A percentile compares a stretch with the other conserved stretches of the same genome.
phyloP scores from a whole-genome alignment of 2,329 filamentous ascomycete species.

The Cladophialophora psammophila region DNA sequence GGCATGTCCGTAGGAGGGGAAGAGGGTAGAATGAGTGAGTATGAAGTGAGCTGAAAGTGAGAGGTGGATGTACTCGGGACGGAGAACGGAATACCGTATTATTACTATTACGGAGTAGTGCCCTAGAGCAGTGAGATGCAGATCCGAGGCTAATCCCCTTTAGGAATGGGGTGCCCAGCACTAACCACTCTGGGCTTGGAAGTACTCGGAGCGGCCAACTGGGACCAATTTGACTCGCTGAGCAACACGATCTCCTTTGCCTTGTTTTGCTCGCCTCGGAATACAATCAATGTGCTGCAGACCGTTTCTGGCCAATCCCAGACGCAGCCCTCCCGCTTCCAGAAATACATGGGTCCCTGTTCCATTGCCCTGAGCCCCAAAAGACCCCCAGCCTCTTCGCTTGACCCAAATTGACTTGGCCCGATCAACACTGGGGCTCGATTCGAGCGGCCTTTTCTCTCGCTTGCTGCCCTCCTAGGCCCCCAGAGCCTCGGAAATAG shows the following conservation, averaged over 20 bases:
- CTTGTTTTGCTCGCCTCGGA: background rate
- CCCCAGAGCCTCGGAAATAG: constrained; percentile 1
- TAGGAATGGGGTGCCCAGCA: background rate
- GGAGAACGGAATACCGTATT: background rate
- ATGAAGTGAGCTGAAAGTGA: background rate
- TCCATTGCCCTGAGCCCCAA: background rate
- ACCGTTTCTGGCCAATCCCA: constrained; percentile 10
- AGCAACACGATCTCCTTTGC: constrained; percentile 9
- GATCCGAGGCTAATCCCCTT: constrained; percentile 13
- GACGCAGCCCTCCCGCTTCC: constrained; percentile 13
- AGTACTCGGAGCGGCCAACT: too few relatives aligned
- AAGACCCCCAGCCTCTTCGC: constrained; percentile 17
- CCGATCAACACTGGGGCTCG: constrained; percentile 15
- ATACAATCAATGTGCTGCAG: background rate
- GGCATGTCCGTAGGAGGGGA: too few relatives aligned
- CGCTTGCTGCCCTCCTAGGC: constrained; percentile 7
- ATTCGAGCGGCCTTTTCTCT: constrained; percentile 15
- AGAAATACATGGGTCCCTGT: constrained; percentile 12
- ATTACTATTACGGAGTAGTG: too few relatives aligned
- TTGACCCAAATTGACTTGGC: constrained; percentile 15
- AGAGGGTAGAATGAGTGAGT: too few relatives aligned
- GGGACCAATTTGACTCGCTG: constrained; percentile 3
- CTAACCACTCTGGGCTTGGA: too few relatives aligned
- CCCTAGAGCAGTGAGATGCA: too few relatives aligned
- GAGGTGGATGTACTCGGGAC: background rate